Evolutionary conservation across 257 asterid species (phyloP), one percentile per base, ranked within the genome.

Genomic region (Scutellaria galericulata): DNA sequence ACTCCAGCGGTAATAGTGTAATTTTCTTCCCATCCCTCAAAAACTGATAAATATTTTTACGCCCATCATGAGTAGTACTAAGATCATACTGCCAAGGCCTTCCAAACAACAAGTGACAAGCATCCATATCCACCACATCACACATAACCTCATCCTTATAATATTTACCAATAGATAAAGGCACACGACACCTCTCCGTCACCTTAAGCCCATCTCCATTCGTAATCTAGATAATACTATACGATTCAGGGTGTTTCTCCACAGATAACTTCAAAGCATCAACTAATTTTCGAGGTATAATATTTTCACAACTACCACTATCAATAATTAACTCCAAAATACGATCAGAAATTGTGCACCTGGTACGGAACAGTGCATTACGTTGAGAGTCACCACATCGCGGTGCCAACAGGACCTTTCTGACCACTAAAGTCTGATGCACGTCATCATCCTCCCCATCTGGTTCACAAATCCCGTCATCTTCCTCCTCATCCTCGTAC

Each of bases 231-330:
- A 18, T 18, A 18, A 18, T 18, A 18, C 18, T 18, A 18, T 18
- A 18, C 0, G 18, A 0, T 18, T 18, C 18, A 18, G 18, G 18
- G 18, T 12, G 54, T 48, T 48, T 48, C 54, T 48, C 54, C 1
- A 48, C 15, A 48, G 18, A 18, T 48, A 48, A 3, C 6, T 48
- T 48, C 18, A 48, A 48, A 13, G 54, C 13, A 13, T 48, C 13
- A 48, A 48, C 54, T 35, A 54, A 9, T 3, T 5, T 54, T 54
- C 60, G 60, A 54, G 35, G 15, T 6, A 54, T 18, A 5, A 15
- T 54, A 54, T 54, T 54, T 15, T 54, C 35, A 7, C 35, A 54
- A 5, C 60, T 54, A 54, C 35, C 60, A 54, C 60, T 54, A 54
- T 54, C 60, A 15, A 54, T 54, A 18, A 54, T 15, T 9, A 15